Evolutionary conservation across 495 filamentous ascomycete genomes (phyloP), one percentile per base, ranked within the genome.

Genomic region (Neurospora sp.): DNA sequence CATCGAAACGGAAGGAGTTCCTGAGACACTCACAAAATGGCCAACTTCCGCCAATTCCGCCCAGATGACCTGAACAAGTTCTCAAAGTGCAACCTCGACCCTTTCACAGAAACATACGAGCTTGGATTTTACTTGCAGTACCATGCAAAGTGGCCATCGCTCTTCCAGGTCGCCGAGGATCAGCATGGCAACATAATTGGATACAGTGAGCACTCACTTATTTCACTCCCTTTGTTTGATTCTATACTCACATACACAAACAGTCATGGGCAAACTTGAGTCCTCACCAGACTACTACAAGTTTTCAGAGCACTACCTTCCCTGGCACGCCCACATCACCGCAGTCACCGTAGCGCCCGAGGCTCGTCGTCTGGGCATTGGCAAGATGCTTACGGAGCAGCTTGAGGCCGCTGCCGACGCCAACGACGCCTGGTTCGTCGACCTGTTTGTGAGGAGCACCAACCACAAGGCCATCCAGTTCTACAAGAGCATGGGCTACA

Each of bases 291-390:
- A 89, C 23, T 88, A 88, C 72, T 87, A 90, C 81, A 83, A 87
- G 69, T 88, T 89, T 78, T 93, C 91, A 70, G 87, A 91, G 76
- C 93, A 96, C 83, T 97, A 95, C 82, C 92, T 95, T 23, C 94
- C 96, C 35, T 98, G 93, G 92, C 96, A 98, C 82, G 96, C 94
- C 39, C 96, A 99, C 83, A 97, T 99, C 82, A 99, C 96, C 20
- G 94, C 94, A 46, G 86, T 99, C 20, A 98, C 96, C 4, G 93
- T 99, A 35, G 92, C 94, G 16, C 96, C 96, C 0, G 88, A 91
- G 76, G 93, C 91, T 73, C 90, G 95, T 20, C 90, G 95, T 38
- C 88, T 94, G 31, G 95, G 96, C 35, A 91, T 97, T 69, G 96
- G 95, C 38, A 91, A 90, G 70, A 87, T 87, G 38, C 87, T 98